These are phyloP conservation scores for Santalum album DNA, from an alignment of 164 flowering plant species.

Conservation along the genomic window DNA sequence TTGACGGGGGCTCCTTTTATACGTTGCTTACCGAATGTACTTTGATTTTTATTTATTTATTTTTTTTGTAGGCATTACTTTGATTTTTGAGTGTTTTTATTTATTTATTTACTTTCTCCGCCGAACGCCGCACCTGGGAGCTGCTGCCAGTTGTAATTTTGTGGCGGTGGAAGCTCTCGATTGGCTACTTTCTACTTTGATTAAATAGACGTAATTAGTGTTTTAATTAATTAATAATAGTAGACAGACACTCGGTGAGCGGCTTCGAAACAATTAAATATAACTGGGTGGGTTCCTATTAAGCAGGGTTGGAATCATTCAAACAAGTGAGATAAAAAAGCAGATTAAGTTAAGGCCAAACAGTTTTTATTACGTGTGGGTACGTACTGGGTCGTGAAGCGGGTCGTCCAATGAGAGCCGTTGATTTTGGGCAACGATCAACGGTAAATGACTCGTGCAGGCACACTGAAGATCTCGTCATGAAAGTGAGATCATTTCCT, in stretches of 20 bases:
- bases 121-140: constrained; percentile 90
- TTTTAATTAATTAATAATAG: not conserved
- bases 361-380: no score
- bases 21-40: not conserved
- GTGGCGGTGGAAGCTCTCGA: not conserved
- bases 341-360: not conserved
- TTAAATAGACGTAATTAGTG: not conserved
- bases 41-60: not conserved
- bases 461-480: no score
- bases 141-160: constrained; percentile 39
- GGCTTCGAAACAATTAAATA: not conserved
- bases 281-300: not conserved
- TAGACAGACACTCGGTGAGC: not conserved
- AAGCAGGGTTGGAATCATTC: not conserved
- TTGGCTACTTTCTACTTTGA: not conserved
- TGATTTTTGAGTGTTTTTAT: not conserved
- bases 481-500: no score
- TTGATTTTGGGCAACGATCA: no score
- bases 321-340: not conserved
- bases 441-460: no score
- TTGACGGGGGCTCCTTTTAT: not conserved
- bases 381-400: no score
- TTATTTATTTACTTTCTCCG: constrained; percentile 19
- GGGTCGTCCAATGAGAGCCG: no score
- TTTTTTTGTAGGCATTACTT: not conserved